Percentiles rank a stretch among this genome's conserved stretches.
These are phyloP conservation scores for Schwanniomyces yamadae DNA, from an alignment of 805 yeast species.

Conservation along the genomic window DNA sequence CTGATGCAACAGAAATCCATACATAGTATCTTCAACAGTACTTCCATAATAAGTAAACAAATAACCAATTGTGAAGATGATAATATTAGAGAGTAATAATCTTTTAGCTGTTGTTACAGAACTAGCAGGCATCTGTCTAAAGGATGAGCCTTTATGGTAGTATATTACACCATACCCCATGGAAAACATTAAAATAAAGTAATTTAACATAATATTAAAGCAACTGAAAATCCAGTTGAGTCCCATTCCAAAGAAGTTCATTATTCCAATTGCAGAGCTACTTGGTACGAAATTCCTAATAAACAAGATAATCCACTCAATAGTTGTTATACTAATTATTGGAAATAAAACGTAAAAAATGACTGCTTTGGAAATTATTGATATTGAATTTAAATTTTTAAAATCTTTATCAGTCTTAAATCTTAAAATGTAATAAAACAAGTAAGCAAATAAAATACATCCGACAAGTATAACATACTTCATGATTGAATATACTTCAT, in stretches of 20 bases:
- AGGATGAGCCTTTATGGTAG: conserved; percentile 22
- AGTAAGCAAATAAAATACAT: conserved; percentile 15
- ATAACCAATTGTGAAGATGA: background rate
- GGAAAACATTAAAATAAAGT: conserved; percentile 22
- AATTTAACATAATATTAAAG: conserved; percentile 9
- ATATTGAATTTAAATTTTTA: conserved; percentile 24
- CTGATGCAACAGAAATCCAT: too few species aligned
- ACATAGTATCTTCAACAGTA: background rate
- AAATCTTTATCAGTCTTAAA: conserved; percentile 27
- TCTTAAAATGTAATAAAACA: conserved; percentile 24
- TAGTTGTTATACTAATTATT: conserved; percentile 5
- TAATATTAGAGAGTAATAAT: conserved; percentile 5
- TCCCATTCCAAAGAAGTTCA: conserved; percentile 3
- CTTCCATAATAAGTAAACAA: background rate
- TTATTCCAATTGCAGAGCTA: background rate
- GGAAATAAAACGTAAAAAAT: conserved; percentile 28
- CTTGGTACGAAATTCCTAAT: conserved; percentile 13
- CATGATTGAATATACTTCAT: conserved; percentile 16
- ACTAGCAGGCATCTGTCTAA: conserved; percentile 20
- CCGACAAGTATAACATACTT: conserved; percentile 15
- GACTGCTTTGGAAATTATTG: conserved; percentile 26
- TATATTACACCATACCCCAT: conserved; percentile 39
- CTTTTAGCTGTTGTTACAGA: conserved; percentile 7
- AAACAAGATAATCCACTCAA: conserved; percentile 4
- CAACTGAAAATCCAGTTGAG: conserved; percentile 5